These are phyloP conservation scores for Dryas alaskensis DNA, from an alignment of 306 rosid species.

Conservation along the genomic window DNA sequence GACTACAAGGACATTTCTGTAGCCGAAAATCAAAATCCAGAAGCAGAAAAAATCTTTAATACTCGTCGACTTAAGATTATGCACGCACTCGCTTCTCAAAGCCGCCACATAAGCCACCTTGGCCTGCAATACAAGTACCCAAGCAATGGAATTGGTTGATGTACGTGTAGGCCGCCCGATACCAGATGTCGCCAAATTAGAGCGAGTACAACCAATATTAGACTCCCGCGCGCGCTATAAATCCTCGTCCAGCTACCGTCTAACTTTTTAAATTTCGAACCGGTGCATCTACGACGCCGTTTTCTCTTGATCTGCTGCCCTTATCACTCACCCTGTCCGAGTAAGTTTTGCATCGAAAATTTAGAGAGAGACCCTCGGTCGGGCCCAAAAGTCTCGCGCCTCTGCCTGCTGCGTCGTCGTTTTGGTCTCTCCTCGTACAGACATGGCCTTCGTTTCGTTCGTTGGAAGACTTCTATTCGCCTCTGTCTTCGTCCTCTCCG, in stretches of 20 bases:
- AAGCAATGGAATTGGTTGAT: conserved; percentile 15
- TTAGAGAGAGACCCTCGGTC: background rate
- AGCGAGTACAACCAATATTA: background rate
- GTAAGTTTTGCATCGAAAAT: background rate
- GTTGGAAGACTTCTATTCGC: conserved; percentile 62
- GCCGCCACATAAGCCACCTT: conserved; percentile 1
- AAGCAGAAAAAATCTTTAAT: too few species aligned
- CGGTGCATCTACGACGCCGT: conserved; percentile 16
- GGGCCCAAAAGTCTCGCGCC: conserved; percentile 2
- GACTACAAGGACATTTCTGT: background rate
- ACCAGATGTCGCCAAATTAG: background rate
- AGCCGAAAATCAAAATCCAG: background rate
- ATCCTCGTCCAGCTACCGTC: background rate
- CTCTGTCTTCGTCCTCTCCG: conserved; percentile 56
- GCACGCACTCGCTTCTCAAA: background rate
- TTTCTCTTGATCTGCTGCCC: conserved; percentile 15
- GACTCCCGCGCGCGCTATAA: too few species aligned
- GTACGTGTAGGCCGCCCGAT: conserved; percentile 21
- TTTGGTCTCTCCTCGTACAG: conserved; percentile 14
- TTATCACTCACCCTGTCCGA: conserved; percentile 13
- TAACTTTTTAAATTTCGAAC: background rate
- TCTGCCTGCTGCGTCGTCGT: conserved; percentile 14
- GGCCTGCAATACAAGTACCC: background rate
- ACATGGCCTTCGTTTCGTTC: conserved; percentile 60
- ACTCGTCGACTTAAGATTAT: background rate